A percentile compares a stretch with the other conserved stretches of the same genome.
Evolutionary conservation across 306 rosid species (phyloP).

Genomic region (Acacia melanoxylon): DNA sequence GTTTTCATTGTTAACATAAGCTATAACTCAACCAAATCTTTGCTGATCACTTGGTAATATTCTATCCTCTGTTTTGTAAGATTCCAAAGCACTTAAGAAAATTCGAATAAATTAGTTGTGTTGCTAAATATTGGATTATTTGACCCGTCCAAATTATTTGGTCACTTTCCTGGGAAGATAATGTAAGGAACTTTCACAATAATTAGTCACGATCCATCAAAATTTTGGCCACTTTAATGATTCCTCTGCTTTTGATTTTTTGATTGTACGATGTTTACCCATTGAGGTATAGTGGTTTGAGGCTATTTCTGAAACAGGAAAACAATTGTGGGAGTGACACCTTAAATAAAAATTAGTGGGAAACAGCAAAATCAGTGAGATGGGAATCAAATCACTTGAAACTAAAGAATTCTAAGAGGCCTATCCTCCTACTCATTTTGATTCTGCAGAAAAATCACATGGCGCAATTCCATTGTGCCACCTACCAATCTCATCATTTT

Average conservation of each 20-base stretch:
- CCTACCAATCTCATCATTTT: constrained; percentile 2
- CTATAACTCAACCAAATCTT: not conserved
- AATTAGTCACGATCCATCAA: constrained; percentile 19
- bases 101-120: constrained; percentile 3
- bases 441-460: not conserved
- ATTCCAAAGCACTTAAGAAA: constrained; percentile 4
- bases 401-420: not conserved
- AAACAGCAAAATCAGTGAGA: constrained; percentile 33
- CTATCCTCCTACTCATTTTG: not conserved
- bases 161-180: constrained; percentile 21
- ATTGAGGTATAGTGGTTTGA: not conserved
- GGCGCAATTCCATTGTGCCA: not conserved
- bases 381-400: constrained; percentile 24
- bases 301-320: not conserved
- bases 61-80: not conserved
- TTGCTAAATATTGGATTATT: constrained; percentile 14
- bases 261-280: constrained; percentile 27
- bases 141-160: constrained; percentile 24
- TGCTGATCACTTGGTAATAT: not conserved
- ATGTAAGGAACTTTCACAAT: constrained; percentile 17
- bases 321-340: constrained; percentile 1
- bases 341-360: constrained; percentile 35
- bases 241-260: not conserved
- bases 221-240: not conserved
- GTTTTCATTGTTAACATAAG: not conserved